Conservation (phyloP, 192 early-diverging fungal species). For the Rhizoclosmatium globosum region DNA sequence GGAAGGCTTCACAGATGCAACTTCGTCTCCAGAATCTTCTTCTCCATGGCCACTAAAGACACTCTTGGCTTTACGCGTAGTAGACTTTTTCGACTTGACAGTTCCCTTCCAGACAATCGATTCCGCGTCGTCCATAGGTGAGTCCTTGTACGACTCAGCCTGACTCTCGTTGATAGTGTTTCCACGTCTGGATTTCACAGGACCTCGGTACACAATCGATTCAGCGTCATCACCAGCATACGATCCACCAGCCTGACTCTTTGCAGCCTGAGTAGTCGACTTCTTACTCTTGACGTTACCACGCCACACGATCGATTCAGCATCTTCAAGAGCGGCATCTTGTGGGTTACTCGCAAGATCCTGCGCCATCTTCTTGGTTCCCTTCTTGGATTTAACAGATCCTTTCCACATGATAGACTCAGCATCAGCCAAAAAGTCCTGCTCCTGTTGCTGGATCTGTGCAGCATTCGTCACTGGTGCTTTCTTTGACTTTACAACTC, state of each 20-base stretch:
- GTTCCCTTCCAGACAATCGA: slow-evolving; percentile 32
- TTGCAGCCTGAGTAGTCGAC: not conserved
- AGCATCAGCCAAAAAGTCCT: slow-evolving; percentile 15
- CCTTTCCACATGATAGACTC: slow-evolving; percentile 28
- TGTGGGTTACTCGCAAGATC: not conserved
- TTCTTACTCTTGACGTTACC: slow-evolving; percentile 37
- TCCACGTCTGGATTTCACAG: slow-evolving; percentile 18
- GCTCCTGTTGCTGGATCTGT: not conserved
- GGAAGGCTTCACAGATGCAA: not conserved
- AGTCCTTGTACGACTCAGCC: not conserved
- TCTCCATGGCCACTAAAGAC: slow-evolving; percentile 2
- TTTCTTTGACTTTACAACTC: slow-evolving; percentile 28
- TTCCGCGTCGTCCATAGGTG: slow-evolving; percentile 9
- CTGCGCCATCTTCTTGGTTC: slow-evolving; percentile 1
- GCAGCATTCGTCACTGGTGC: not conserved
- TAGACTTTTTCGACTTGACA: slow-evolving; percentile 31
- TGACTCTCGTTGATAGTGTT: not conserved
- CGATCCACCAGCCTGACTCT: not conserved
- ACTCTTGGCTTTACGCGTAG: slow-evolving; percentile 14
- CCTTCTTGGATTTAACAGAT: slow-evolving; percentile 24
- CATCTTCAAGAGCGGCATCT: slow-evolving; percentile 8
- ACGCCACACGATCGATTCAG: slow-evolving; percentile 27
- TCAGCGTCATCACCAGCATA: slow-evolving; percentile 14
- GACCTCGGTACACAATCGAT: slow-evolving; percentile 29
- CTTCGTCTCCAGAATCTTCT: slow-evolving; percentile 1